phyloP scores from a whole-genome alignment of 345 rosid species.

The Streptanthus diversifolius region DNA sequence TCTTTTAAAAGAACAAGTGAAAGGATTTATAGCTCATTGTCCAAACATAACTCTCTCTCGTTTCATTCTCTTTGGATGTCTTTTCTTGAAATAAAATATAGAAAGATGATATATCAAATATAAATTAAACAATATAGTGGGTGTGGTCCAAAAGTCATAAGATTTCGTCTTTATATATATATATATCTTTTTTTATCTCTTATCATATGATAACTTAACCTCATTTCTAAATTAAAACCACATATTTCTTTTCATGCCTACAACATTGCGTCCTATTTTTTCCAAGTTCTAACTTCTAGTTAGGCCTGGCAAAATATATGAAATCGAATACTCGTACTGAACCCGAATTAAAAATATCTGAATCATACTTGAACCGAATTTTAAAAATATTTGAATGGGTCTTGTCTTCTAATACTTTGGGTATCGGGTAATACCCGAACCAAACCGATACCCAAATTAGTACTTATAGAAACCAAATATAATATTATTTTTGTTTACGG shows the following conservation, averaged over 20 bases:
- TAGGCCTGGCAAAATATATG: no score
- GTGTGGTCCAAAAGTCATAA: conserved; percentile 23
- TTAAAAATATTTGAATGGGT: no score
- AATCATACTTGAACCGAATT: no score
- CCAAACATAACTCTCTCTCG: conserved; percentile 23
- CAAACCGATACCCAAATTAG: no score
- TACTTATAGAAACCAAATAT: no score
- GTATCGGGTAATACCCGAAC: no score
- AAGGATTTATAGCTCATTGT: conserved; percentile 11
- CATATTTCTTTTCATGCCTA: conserved; percentile 4
- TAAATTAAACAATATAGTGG: conserved; percentile 17
- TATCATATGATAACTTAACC: conserved; percentile 12
- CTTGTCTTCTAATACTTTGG: no score
- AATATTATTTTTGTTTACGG: no score
- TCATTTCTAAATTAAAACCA: conserved; percentile 21
- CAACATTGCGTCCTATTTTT: conserved; percentile 8
- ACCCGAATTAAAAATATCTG: no score
- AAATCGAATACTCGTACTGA: no score
- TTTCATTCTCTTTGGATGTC: conserved; percentile 26
- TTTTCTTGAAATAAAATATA: not conserved
- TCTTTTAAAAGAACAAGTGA: not conserved
- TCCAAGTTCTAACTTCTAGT: not conserved
- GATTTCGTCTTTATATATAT: conserved; percentile 8
- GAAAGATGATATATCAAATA: conserved; percentile 26
- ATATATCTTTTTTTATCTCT: conserved; percentile 12